Evolutionary conservation across 805 yeast species (phyloP).

Genomic region (Ogataea ramenticola): DNA sequence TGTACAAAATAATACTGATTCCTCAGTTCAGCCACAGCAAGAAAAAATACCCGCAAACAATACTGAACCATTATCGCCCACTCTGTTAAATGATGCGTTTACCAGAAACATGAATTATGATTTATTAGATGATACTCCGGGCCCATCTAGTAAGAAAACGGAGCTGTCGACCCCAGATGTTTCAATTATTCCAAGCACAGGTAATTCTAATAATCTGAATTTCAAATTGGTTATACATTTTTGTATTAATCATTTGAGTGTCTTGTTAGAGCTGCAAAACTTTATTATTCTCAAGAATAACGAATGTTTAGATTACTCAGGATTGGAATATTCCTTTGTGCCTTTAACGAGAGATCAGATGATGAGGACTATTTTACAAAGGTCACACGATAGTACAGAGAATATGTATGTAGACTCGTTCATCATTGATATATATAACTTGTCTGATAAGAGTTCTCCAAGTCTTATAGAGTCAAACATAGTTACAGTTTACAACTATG

Average conservation of each 20-base stretch:
- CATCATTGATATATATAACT: background rate
- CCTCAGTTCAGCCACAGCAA: too few species aligned
- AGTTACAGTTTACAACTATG: background rate
- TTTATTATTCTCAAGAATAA: background rate
- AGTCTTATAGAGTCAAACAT: background rate
- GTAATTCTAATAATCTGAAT: background rate
- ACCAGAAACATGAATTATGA: too few species aligned
- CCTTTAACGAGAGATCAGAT: background rate
- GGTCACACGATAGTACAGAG: background rate
- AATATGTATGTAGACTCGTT: background rate
- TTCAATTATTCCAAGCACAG: too few species aligned
- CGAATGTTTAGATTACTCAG: background rate
- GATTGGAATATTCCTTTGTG: background rate
- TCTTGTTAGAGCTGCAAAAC: background rate
- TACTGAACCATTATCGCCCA: too few species aligned
- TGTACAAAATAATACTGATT: too few species aligned
- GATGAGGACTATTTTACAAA: background rate
- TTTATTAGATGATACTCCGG: too few species aligned
- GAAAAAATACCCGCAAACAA: too few species aligned
- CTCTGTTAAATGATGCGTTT: too few species aligned
- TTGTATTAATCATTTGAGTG: background rate
- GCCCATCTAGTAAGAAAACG: too few species aligned
- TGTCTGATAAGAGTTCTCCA: background rate
- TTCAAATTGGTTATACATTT: background rate
- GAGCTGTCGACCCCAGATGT: too few species aligned